phyloP scores from a whole-genome alignment of 306 rosid species.

The Hippophae tibetana region DNA sequence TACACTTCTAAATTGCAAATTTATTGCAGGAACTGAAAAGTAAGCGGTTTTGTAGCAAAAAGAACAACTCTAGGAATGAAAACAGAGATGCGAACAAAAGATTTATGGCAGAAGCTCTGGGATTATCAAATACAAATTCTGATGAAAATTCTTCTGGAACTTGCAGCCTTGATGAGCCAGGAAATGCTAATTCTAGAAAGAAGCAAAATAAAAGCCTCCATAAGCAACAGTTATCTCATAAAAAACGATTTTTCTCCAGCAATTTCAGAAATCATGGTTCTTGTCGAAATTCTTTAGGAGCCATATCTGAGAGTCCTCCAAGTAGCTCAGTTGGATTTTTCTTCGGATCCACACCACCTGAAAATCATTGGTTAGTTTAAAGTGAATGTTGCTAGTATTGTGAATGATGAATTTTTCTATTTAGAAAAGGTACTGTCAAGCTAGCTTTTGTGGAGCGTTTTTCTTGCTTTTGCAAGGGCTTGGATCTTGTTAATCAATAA shows the following conservation, averaged over 20 bases:
- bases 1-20: conserved; percentile 12
- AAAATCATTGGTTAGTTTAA: conserved; percentile 69
- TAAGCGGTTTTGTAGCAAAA: conserved; percentile 56
- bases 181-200: conserved; percentile 52
- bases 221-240: conserved; percentile 58
- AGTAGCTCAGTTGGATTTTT: conserved; percentile 90
- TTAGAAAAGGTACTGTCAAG: background rate
- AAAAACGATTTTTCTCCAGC: conserved; percentile 79
- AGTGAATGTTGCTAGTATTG: conserved; percentile 21
- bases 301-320: conserved; percentile 88
- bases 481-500: conserved; percentile 13
- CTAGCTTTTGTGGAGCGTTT: conserved; percentile 5
- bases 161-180: conserved; percentile 44
- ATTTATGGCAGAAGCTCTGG: conserved; percentile 35
- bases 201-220: conserved; percentile 48
- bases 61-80: conserved; percentile 37
- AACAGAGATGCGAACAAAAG: conserved; percentile 52
- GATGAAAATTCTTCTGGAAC: conserved; percentile 37
- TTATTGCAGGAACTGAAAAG: conserved; percentile 64
- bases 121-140: conserved; percentile 45
- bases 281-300: conserved; percentile 54
- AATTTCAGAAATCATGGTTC: conserved; percentile 72
- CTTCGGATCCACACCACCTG: conserved; percentile 94
- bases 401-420: conserved; percentile 10
- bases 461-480: conserved; percentile 6